A percentile compares a stretch with the other conserved stretches of the same genome.
Evolutionary conservation across 2,329 filamentous ascomycete genomes (phyloP).

Genomic region (Scytalidium lignicola): DNA sequence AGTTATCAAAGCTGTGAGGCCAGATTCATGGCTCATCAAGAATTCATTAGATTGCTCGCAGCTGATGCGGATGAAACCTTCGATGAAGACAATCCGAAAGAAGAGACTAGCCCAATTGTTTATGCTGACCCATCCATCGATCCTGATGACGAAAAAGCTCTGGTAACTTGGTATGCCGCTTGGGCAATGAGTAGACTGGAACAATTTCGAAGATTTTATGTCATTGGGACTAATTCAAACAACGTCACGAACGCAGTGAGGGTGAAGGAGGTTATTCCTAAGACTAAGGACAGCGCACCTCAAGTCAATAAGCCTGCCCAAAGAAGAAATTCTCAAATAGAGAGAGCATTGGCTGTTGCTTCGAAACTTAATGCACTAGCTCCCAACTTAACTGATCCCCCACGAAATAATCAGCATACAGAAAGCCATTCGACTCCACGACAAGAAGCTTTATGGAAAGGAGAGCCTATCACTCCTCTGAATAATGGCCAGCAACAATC

Average conservation of each 20-base stretch:
- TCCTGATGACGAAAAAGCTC: constrained; percentile 54
- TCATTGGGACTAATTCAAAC: constrained; percentile 38
- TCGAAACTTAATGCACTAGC: neutral
- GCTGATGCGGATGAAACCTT: constrained; percentile 1
- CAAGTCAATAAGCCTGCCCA: neutral
- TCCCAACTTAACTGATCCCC: neutral
- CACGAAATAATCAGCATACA: neutral
- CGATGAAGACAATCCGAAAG: constrained; percentile 16
- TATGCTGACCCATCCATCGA: constrained; percentile 45
- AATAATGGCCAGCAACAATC: too few relatives aligned
- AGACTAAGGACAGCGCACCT: neutral
- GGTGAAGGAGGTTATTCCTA: neutral
- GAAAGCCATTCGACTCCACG: too few relatives aligned
- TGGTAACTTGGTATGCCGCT: constrained; percentile 59
- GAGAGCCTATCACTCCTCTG: too few relatives aligned
- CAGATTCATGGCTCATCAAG: constrained; percentile 16
- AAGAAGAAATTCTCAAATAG: neutral
- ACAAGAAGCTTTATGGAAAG: too few relatives aligned
- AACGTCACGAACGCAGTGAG: neutral
- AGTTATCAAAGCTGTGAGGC: constrained; percentile 17
- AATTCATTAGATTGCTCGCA: constrained; percentile 11
- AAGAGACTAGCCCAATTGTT: constrained; percentile 35
- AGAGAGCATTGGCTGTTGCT: neutral
- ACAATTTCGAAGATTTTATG: constrained; percentile 47
- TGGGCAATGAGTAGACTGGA: constrained; percentile 49